Conservation (phyloP, 768 basidiomycete genomes). For the Myochromella boudieri region DNA sequence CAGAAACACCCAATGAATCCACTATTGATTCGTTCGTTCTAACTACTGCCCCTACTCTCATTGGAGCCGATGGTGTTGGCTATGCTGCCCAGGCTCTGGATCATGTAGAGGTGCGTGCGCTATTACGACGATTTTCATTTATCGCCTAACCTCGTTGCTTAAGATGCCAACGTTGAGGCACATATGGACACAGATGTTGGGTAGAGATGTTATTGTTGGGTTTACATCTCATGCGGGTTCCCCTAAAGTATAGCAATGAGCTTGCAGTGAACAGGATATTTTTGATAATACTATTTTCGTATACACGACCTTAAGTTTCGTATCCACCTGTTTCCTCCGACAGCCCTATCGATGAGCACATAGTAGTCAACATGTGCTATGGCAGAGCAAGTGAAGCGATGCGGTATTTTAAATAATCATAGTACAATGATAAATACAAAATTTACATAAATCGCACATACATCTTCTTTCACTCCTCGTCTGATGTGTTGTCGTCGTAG, state of each 20-base stretch:
- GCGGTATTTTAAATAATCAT: too few relatives aligned
- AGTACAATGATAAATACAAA: too few relatives aligned
- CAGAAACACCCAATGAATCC: conserved; percentile 17
- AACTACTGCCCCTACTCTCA: conserved; percentile 83
- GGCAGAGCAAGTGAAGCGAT: too few relatives aligned
- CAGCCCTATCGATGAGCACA: too few relatives aligned
- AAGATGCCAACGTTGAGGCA: conserved; percentile 23
- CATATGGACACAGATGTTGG: conserved; percentile 30
- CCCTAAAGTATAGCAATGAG: too few relatives aligned
- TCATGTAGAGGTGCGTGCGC: conserved; percentile 18
- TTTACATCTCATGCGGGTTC: conserved; percentile 14
- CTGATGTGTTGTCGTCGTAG: conserved; percentile 64
- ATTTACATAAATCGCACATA: too few relatives aligned
- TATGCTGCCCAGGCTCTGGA: conserved; percentile 34
- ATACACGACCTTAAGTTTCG: too few relatives aligned
- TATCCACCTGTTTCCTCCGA: too few relatives aligned
- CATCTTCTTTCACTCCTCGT: too few relatives aligned
- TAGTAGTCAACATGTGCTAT: too few relatives aligned
- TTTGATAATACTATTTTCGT: too few relatives aligned
- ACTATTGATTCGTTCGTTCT: conserved; percentile 75
- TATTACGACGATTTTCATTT: neutral
- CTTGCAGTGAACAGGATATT: too few relatives aligned
- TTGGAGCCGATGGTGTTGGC: conserved; percentile 71
- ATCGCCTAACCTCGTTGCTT: neutral
- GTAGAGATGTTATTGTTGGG: conserved; percentile 33